Conservation (phyloP, 2,329 filamentous ascomycete species). For the Beauveria asiatica region DNA sequence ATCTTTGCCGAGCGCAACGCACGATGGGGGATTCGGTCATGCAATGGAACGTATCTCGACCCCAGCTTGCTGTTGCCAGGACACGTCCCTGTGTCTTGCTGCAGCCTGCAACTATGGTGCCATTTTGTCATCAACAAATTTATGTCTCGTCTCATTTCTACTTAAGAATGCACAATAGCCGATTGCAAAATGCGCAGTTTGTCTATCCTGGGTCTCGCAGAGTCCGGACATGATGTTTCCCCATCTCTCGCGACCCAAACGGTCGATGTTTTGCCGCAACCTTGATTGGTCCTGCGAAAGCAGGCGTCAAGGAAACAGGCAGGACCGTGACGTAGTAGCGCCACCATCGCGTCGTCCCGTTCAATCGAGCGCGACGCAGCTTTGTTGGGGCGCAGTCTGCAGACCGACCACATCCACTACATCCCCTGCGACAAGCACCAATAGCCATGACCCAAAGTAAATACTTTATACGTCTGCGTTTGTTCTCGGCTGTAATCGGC, state of each 20-base stretch:
- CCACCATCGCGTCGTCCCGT: conserved; percentile 2
- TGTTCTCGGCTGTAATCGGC: neutral
- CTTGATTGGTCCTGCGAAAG: neutral
- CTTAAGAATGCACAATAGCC: too few relatives aligned
- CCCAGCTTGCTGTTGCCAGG: neutral
- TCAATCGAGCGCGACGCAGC: neutral
- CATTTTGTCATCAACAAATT: too few relatives aligned
- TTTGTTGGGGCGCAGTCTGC: neutral
- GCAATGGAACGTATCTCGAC: too few relatives aligned
- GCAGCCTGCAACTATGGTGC: neutral
- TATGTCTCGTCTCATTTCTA: too few relatives aligned
- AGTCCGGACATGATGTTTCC: too few relatives aligned
- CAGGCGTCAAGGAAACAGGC: neutral
- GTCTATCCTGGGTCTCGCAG: too few relatives aligned
- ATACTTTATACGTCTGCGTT: neutral
- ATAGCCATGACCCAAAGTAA: neutral
- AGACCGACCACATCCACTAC: neutral
- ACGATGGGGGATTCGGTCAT: too few relatives aligned
- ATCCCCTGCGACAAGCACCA: neutral
- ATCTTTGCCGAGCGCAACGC: too few relatives aligned
- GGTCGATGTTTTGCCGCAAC: too few relatives aligned
- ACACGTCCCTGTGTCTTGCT: neutral
- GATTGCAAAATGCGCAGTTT: too few relatives aligned
- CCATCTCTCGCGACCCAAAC: too few relatives aligned
- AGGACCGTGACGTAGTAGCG: neutral